Conservation (phyloP, 2,329 filamentous ascomycete genomes). For the Neospermospora avenae region DNA sequence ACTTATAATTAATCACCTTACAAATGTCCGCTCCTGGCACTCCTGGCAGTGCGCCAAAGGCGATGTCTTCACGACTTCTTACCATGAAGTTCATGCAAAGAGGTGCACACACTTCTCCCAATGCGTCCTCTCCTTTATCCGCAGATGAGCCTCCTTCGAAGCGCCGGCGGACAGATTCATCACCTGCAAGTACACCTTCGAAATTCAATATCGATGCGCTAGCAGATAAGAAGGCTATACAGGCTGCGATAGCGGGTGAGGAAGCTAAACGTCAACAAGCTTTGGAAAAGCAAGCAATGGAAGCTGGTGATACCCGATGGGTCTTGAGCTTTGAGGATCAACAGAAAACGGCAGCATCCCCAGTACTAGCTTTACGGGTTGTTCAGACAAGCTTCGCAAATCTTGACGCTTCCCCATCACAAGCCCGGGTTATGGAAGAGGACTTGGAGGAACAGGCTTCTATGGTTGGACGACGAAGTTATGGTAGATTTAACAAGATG, state of each 20-base stretch:
- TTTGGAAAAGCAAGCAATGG: constrained; percentile 58
- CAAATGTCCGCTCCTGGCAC: constrained; percentile 30
- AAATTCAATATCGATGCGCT: constrained; percentile 41
- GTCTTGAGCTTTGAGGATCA: constrained; percentile 57
- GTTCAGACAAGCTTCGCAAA: constrained; percentile 58
- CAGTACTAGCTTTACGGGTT: constrained; percentile 47
- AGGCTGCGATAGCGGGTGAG: constrained; percentile 62
- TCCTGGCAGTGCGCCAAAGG: constrained; percentile 48
- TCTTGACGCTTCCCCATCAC: constrained; percentile 39
- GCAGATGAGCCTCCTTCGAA: constrained; percentile 56
- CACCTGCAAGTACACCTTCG: constrained; percentile 33
- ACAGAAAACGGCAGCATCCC: constrained; percentile 29
- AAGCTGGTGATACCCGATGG: constrained; percentile 71
- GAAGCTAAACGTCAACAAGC: constrained; percentile 62
- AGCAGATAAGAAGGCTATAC: constrained; percentile 57
- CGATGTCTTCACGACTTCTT: constrained; percentile 82
- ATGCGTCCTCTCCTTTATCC: constrained; percentile 43
- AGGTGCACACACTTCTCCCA: constrained; percentile 58
- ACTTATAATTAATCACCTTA: not conserved
- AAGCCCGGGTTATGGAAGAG: constrained; percentile 16
- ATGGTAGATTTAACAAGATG: constrained; percentile 45
- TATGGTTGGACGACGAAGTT: constrained; percentile 45
- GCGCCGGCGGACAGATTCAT: constrained; percentile 52
- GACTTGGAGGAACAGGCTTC: constrained; percentile 35
- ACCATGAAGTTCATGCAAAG: constrained; percentile 99